These are phyloP conservation scores for Taphrina communis DNA, from an alignment of 1,139 yeast genomes.

Conservation along the genomic window DNA sequence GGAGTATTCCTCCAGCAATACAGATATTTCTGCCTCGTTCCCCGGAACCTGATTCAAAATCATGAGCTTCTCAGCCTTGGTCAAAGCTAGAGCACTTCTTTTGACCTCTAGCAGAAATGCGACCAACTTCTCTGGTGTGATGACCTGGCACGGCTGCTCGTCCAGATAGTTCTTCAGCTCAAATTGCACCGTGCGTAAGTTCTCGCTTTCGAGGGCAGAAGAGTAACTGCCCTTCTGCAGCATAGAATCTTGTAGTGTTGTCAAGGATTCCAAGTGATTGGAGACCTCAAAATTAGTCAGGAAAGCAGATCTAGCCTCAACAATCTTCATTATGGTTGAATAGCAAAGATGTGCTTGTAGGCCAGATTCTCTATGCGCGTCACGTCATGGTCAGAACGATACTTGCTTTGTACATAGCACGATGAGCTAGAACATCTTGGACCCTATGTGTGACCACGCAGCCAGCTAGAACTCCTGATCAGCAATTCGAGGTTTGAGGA, in stretches of 20 bases:
- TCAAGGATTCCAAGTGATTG: slow-evolving; percentile 33
- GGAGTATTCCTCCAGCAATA: slow-evolving; percentile 40
- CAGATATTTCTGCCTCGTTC: slow-evolving; percentile 38
- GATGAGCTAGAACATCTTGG: too few species aligned
- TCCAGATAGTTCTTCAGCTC: slow-evolving; percentile 35
- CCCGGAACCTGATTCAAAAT: slow-evolving; percentile 39
- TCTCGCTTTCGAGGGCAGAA: slow-evolving; percentile 37
- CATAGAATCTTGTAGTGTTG: slow-evolving; percentile 31
- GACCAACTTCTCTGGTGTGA: slow-evolving; percentile 8
- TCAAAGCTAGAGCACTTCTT: slow-evolving; percentile 10
- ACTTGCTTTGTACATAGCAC: too few species aligned
- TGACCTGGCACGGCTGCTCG: slow-evolving; percentile 16
- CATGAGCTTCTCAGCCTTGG: slow-evolving; percentile 43
- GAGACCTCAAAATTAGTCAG: slow-evolving; percentile 41
- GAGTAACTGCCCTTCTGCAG: slow-evolving; percentile 30
- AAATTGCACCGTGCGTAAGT: slow-evolving; percentile 42
- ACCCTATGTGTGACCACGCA: not conserved
- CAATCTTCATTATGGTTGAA: slow-evolving; percentile 29
- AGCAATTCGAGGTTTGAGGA: too few species aligned
- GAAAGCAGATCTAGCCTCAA: slow-evolving; percentile 39
- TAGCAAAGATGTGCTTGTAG: not conserved
- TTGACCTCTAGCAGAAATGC: slow-evolving; percentile 11
- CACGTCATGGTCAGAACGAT: too few species aligned
- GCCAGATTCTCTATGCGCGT: too few species aligned
- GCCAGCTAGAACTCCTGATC: not conserved